Evolutionary conservation across 2,329 filamentous ascomycete genomes (phyloP).

Genomic region (Fusarium duplospermum): DNA sequence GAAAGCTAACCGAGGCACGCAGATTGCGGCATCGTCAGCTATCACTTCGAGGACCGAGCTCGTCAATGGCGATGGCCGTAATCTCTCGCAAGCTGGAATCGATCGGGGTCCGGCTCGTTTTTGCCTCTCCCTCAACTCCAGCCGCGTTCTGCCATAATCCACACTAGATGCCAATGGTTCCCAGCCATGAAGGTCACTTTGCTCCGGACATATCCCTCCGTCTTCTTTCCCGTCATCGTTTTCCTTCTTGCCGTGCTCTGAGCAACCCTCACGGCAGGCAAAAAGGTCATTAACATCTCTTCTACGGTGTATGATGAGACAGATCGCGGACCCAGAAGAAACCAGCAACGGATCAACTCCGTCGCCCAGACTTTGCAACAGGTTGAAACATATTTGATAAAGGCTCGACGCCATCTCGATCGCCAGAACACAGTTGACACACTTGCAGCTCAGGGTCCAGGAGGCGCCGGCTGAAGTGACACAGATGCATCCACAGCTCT

Average conservation of each 20-base stretch:
- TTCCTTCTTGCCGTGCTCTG: neutral
- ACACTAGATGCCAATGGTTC: neutral
- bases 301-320: neutral
- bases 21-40: neutral
- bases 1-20: neutral
- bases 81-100: neutral
- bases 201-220: neutral
- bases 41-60: neutral
- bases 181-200: neutral
- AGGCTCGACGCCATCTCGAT: conserved; percentile 7
- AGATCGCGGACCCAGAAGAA: neutral
- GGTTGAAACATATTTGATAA: conserved; percentile 5
- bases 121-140: neutral
- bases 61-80: neutral
- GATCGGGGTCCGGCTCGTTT: neutral
- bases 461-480: neutral
- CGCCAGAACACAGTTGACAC: conserved; percentile 11
- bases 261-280: neutral
- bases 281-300: neutral
- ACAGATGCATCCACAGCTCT: neutral
- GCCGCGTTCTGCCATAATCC: neutral
- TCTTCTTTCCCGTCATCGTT: neutral
- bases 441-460: neutral
- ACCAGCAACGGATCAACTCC: neutral
- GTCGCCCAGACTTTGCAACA: conserved; percentile 12